Evolutionary conservation across 2,329 filamentous ascomycete species (phyloP).

Genomic region (Scedosporium aurantiacum): DNA sequence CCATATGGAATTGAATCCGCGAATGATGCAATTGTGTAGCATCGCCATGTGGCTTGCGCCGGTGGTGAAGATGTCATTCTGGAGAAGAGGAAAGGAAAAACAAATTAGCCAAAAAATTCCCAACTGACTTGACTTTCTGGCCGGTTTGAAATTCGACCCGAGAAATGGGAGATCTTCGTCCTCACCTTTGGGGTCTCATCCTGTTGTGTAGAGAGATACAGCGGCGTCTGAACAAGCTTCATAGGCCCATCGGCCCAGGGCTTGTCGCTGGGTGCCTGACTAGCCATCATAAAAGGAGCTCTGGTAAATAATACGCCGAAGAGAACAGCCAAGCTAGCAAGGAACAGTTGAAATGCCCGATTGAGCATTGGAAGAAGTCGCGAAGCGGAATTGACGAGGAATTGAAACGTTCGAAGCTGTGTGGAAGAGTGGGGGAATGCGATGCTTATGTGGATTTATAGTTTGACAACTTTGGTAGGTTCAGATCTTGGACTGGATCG

Average conservation of each 20-base stretch:
- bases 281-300: constrained; percentile 24
- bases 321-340: constrained; percentile 19
- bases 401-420: neutral
- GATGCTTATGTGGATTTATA: too few species aligned
- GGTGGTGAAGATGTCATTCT: constrained; percentile 47
- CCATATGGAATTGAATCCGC: constrained; percentile 53
- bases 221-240: constrained; percentile 41
- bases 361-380: neutral
- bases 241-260: constrained; percentile 45
- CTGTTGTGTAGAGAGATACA: constrained; percentile 18
- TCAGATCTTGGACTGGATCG: too few species aligned
- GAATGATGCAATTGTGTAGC: constrained; percentile 51
- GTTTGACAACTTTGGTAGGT: too few species aligned
- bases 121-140: too few species aligned
- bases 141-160: too few species aligned
- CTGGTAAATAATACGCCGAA: constrained; percentile 21
- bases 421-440: neutral
- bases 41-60: constrained; percentile 51
- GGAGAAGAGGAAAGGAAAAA: neutral
- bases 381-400: neutral
- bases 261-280: constrained; percentile 18
- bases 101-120: too few species aligned
- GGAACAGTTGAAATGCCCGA: constrained; percentile 12
- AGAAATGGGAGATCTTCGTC: too few species aligned
- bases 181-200: constrained; percentile 35